Base-by-base conservation (phyloP, 371 early-diverging fungal species). In the Cokeromyces recurvatus region DNA sequence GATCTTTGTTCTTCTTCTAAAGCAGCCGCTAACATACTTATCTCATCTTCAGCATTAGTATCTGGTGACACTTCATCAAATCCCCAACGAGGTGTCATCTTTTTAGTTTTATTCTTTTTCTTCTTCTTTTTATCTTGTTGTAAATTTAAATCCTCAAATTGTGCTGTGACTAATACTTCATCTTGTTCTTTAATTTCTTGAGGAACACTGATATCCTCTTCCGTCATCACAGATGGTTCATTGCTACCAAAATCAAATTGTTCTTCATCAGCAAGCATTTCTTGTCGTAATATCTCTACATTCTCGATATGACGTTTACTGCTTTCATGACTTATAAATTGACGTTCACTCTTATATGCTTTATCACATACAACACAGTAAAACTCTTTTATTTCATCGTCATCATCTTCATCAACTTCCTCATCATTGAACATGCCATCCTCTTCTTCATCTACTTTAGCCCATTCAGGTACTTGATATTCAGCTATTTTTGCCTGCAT, bases 361-460 rank as follows among this genome's bases (percentile, higher is more conserved):
- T 86, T 91, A 49, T 85, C 78, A 51, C 94, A 94, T 1, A 87
- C 87, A n/a, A 82, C 81, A 62, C 94, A 94, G 43, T 81, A 86
- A 41, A 78, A 78, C 42, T 51, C 66, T 29, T 40, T 54, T 0
- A 68, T 57, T 24, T 71, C 66, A 7, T 67, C 68, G 2, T 70
- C 68, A 1, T 72, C 68, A 1, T 67, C 66, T 2, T 65, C 59
- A 12, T 67, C 62, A 1, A 55, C 63, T 2, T 62, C 59, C 1
- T 58, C 55, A n/a, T n/a, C n/a, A n/a, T n/a, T n/a, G n/a, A n/a
- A n/a, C 11, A 34, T 42, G 2, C 53, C 53, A 0, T 41, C 43
- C 2, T 53, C 42, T 15, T 34, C 24, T 14, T 59, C 59, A n/a
- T 71, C 75, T 3, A 76, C 64, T 22, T 77, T 75, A 20, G 79